Conservation (phyloP, 2,329 filamentous ascomycete species). For the Beauveria sp. region DNA sequence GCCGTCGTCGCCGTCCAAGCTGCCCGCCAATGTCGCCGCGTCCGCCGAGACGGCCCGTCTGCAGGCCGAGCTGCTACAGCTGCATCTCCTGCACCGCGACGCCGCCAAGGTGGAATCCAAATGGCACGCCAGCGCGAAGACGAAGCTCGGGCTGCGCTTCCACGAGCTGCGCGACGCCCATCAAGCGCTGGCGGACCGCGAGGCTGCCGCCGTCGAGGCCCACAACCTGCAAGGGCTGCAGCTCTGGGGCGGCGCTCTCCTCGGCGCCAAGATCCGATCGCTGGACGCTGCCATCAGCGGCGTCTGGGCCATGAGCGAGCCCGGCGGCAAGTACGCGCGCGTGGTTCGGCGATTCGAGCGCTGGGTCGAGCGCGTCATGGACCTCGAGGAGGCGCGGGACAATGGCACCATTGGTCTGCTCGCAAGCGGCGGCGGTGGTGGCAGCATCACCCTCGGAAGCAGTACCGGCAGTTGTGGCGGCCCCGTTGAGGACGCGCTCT, state of each 20-base stretch:
- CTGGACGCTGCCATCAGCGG: conserved; percentile 50
- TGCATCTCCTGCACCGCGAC: conserved; percentile 55
- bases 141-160: conserved; percentile 40
- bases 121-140: conserved; percentile 51
- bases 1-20: conserved; percentile 49
- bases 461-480: conserved; percentile 19
- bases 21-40: conserved; percentile 51
- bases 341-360: conserved; percentile 50
- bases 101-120: conserved; percentile 34
- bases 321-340: conserved; percentile 47
- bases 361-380: conserved; percentile 44
- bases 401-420: conserved; percentile 28
- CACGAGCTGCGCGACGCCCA: conserved; percentile 27
- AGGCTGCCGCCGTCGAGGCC: conserved; percentile 38
- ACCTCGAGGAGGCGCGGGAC: conserved; percentile 37
- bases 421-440: conserved; percentile 12
- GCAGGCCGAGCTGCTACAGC: conserved; percentile 58
- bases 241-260: conserved; percentile 36
- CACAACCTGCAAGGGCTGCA: conserved; percentile 45
- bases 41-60: conserved; percentile 50
- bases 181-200: conserved; percentile 26
- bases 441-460: conserved; percentile 20
- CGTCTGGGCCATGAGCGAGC: conserved; percentile 49
- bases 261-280: conserved; percentile 50
- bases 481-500: conserved; percentile 27